Percentiles rank a stretch among this genome's conserved stretches.
Conservation (phyloP, 805 yeast species). For the Nakazawaea wickerhamii region DNA sequence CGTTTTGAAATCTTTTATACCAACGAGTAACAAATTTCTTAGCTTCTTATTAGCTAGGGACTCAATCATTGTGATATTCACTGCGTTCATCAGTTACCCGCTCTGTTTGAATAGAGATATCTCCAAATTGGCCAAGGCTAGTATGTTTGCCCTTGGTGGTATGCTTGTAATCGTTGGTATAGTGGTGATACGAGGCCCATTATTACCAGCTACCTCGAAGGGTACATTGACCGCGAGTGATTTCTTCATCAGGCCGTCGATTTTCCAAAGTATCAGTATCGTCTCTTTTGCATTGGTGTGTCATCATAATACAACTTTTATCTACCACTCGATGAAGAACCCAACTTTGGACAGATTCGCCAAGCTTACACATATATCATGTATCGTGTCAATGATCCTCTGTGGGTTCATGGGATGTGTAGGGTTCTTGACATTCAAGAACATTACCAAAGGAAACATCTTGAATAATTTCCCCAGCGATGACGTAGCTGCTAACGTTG, state of each 20-base stretch:
- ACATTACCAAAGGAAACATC: conserved; percentile 78
- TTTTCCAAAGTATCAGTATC: conserved; percentile 90
- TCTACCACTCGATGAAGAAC: conserved; percentile 73
- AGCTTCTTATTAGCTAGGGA: conserved; percentile 60
- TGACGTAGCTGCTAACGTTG: conserved; percentile 74
- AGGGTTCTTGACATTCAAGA: conserved; percentile 73
- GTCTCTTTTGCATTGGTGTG: conserved; percentile 94
- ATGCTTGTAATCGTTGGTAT: conserved; percentile 75
- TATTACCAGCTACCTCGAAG: conserved; percentile 38
- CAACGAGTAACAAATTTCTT: conserved; percentile 37
- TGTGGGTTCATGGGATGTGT: conserved; percentile 74
- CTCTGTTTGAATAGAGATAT: conserved; percentile 76
- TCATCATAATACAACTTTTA: conserved; percentile 90
- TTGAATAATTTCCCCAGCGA: conserved; percentile 78
- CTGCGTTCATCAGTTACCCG: conserved; percentile 75
- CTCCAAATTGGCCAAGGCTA: conserved; percentile 79
- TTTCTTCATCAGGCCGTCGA: conserved; percentile 52
- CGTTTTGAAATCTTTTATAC: conserved; percentile 65
- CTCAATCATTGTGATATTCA: conserved; percentile 63
- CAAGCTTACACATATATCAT: conserved; percentile 75
- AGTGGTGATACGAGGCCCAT: conserved; percentile 72
- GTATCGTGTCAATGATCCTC: conserved; percentile 72
- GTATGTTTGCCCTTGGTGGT: conserved; percentile 78
- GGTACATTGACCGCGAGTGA: conserved; percentile 40
- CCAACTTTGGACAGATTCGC: conserved; percentile 76